Evolutionary conservation across 1,139 yeast species (phyloP), one percentile per base, ranked within the genome.

Genomic region (Taiozyma sp.): DNA sequence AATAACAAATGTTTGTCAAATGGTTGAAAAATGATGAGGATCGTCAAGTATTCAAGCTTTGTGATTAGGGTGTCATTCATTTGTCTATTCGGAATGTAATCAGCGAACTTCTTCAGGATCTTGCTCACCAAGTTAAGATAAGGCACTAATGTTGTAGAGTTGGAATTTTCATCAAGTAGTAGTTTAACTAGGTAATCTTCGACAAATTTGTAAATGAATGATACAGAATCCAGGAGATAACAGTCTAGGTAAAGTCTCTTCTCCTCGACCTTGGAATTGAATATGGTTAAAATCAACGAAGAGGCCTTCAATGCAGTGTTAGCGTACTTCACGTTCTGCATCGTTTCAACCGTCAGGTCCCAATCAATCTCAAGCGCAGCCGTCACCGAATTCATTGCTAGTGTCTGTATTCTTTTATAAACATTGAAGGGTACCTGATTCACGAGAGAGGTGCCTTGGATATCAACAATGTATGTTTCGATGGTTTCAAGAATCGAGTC

Each of bases 21-120:
- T 3, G 44, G 49, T 2, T 52, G 51, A 54, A 75, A 80, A 0
- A 81, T 64, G 3, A 73, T 57, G 47, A 64, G 64, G 7, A 73
- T 60, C 3, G 76, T 62, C 43, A 78, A 59, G 56, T 77, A 81
- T 54, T 81, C 87, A 30, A 81, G 60, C 49, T 74, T 73, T 0
- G 85, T 79, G 28, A 80, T 58, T 0, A 73, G 57, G 2, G 68
- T 70, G 48, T 81, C 87, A 45, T 75, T 77, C 8, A 75, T 54
- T 6, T 66, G 64, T 51, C 61, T 63, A 13, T 46, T 50, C 24
- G 51, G 54, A 32, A 54, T 56, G 37, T 50, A 63, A 21, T 16
- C 51, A 48, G 48, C 53, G 26, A 53, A 49, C 28, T 49, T 53
- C 4, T 54, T 34, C 59, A 57, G 50, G 53, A 62, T 45, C 50